Percentiles rank a stretch among this genome's conserved stretches.
phyloP scores from a whole-genome alignment of 768 basidiomycete genomes.

The Tremella fuciformis region DNA sequence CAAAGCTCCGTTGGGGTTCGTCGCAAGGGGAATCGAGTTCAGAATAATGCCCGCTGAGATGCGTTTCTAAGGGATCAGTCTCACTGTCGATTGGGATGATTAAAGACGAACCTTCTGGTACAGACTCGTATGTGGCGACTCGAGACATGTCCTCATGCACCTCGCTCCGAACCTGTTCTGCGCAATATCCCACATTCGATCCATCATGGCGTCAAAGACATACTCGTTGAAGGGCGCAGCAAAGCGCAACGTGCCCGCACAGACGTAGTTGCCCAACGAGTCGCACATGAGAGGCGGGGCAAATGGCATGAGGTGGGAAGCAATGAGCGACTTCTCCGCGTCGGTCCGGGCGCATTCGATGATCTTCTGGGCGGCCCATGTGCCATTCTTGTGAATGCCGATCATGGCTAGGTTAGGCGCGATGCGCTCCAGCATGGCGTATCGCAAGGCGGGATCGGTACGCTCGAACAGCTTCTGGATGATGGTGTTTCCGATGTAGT shows the following conservation, averaged over 20 bases:
- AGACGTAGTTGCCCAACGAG: conserved; percentile 57
- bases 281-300: conserved; percentile 90
- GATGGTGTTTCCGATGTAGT: conserved; percentile 98
- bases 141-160: conserved; percentile 94
- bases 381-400: conserved; percentile 98
- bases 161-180: conserved; percentile 97
- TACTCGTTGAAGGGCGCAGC: conserved; percentile 87
- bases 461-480: conserved; percentile 96
- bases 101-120: conserved; percentile 65
- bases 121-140: conserved; percentile 78
- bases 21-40: conserved; percentile 95
- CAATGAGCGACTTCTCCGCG: conserved; percentile 80
- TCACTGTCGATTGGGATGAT: background rate
- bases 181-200: conserved; percentile 95
- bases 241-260: conserved; percentile 70
- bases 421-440: conserved; percentile 90
- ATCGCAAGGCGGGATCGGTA: conserved; percentile 70
- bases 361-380: conserved; percentile 99
- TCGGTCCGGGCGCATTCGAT: conserved; percentile 88
- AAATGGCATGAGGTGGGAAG: conserved; percentile 83
- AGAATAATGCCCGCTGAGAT: conserved; percentile 90
- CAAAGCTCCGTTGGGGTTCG: conserved; percentile 94
- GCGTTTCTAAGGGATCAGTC: conserved; percentile 60
- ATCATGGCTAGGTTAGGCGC: conserved; percentile 93
- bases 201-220: conserved; percentile 95